These are phyloP conservation scores for Pyrenophora teres DNA, from an alignment of 2,329 filamentous ascomycete species.

Conservation along the genomic window DNA sequence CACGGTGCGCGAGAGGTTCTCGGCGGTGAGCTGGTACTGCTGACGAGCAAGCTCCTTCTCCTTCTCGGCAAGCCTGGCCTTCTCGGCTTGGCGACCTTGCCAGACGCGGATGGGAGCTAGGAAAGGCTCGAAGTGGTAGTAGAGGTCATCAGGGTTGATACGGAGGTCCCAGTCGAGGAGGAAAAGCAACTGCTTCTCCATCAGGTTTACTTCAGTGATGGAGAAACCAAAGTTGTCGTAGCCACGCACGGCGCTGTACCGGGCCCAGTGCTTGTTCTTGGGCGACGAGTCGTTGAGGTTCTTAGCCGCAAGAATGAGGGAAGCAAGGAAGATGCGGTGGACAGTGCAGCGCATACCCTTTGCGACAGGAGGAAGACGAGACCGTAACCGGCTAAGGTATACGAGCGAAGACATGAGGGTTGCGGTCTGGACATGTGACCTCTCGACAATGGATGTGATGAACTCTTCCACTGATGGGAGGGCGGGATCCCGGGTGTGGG, in stretches of 20 bases:
- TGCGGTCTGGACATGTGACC: constrained; percentile 94
- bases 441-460: constrained; percentile 86
- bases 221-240: constrained; percentile 86
- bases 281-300: constrained; percentile 98
- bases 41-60: constrained; percentile 49
- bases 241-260: constrained; percentile 78
- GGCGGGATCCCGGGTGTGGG: constrained; percentile 55
- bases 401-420: constrained; percentile 97
- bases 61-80: constrained; percentile 54
- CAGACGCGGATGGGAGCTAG: constrained; percentile 77
- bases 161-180: constrained; percentile 93
- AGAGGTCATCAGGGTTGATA: constrained; percentile 83
- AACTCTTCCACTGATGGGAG: constrained; percentile 86
- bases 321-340: constrained; percentile 94
- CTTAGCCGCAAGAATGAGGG: constrained; percentile 87
- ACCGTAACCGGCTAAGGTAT: constrained; percentile 84
- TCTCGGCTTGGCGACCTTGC: constrained; percentile 60
- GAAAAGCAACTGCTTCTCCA: constrained; percentile 98
- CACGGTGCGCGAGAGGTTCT: constrained; percentile 46
- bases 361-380: constrained; percentile 86
- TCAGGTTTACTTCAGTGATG: constrained; percentile 94
- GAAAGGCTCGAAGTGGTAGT: constrained; percentile 85
- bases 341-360: constrained; percentile 96
- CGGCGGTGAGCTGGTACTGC: constrained; percentile 46
- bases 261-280: constrained; percentile 99